Conservation (phyloP, 441 rosid species). For the Populus tomentosa region DNA sequence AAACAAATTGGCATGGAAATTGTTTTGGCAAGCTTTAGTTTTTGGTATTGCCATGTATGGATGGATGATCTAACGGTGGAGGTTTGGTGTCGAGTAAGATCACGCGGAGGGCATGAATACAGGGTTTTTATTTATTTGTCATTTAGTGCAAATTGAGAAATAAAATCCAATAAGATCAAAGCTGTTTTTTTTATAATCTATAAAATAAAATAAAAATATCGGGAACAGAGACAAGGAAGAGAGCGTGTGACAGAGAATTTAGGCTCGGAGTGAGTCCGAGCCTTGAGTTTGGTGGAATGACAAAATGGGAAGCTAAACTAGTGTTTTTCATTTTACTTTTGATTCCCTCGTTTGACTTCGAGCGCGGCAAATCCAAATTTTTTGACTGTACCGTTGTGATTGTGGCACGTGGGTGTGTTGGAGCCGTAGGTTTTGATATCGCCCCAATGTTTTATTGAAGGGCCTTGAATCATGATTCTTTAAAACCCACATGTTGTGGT, state of each 20-base stretch:
- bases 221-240: conserved; percentile 14
- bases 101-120: conserved; percentile 14
- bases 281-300: conserved; percentile 20
- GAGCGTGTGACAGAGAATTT: not conserved
- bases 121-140: conserved; percentile 4
- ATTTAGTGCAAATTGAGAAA: not conserved
- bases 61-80: conserved; percentile 15
- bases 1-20: not conserved
- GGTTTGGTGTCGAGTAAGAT: conserved; percentile 5
- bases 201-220: conserved; percentile 9
- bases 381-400: conserved; percentile 2
- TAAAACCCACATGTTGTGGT: too few relatives aligned
- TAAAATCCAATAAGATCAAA: not conserved
- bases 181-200: not conserved
- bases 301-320: conserved; percentile 31
- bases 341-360: conserved; percentile 25
- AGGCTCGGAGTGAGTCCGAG: conserved; percentile 36
- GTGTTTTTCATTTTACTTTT: not conserved
- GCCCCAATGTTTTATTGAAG: not conserved
- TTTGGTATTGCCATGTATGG: not conserved
- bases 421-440: not conserved
- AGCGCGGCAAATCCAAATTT: conserved; percentile 42
- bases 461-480: not conserved
- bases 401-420: conserved; percentile 14
- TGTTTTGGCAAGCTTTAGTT: not conserved